Conservation (phyloP, 108 stramenopile genomes). For the Nitzschia sp. region DNA sequence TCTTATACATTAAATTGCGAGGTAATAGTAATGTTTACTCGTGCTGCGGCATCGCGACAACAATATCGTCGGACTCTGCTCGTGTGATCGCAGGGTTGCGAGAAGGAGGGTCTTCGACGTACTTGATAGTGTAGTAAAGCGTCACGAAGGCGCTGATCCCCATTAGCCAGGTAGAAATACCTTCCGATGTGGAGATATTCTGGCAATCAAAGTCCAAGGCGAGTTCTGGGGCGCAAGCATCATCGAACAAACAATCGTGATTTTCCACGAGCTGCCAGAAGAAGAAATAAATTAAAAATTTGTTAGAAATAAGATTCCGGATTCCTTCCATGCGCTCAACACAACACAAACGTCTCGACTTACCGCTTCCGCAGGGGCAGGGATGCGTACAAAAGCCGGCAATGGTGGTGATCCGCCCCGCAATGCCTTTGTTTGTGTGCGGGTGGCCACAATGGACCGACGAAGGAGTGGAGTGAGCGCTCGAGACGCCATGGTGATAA, state of each 20-base stretch:
- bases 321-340: constrained; percentile 6
- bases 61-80: constrained; percentile 38
- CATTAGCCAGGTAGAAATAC: constrained; percentile 73
- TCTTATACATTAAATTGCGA: no score
- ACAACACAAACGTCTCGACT: constrained; percentile 7
- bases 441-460: constrained; percentile 52
- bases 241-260: constrained; percentile 92
- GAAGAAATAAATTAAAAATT: neutral
- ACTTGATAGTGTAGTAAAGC: constrained; percentile 65
- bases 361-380: constrained; percentile 65
- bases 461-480: constrained; percentile 57
- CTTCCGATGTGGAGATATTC: constrained; percentile 80
- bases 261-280: constrained; percentile 84
- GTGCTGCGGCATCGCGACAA: constrained; percentile 22
- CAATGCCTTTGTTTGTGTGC: constrained; percentile 47
- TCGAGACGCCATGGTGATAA: constrained; percentile 37
- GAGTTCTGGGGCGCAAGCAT: constrained; percentile 95
- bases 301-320: constrained; percentile 21
- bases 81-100: constrained; percentile 64
- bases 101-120: constrained; percentile 50
- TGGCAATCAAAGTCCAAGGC: constrained; percentile 95
- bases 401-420: constrained; percentile 68
- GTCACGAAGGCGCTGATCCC: constrained; percentile 78
- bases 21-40: constrained; percentile 22
- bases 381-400: constrained; percentile 80